Evolutionary conservation across 345 rosid genomes (phyloP), one percentile per base, ranked within the genome.

Genomic region (Excoecaria agallocha): DNA sequence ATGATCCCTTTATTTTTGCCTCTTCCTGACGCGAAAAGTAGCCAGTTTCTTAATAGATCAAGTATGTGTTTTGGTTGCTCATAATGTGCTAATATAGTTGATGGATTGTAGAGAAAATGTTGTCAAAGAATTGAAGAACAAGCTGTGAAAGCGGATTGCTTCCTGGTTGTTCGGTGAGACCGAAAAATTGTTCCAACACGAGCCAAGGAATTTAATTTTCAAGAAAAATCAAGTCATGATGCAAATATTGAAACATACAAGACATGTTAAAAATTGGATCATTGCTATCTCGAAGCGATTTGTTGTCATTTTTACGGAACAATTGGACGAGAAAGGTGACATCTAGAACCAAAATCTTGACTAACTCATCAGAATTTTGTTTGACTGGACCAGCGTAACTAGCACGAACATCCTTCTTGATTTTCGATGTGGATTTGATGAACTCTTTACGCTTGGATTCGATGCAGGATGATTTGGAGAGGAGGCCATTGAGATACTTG

Each of bases 201-300:
- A 68, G 12, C 81, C 80, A 77, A 1, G 82, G 83, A 1, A 79
- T 67, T 49, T 80, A 78, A 17, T 85, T 85, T 35, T 80, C 84
- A 0, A 83, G 79, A 79, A 85, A 74, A 49, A 82, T 74, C 66
- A 85, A 50, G 38, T 82, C 85, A 38, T 80, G 85, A 25, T 68
- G 15, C 4, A 84, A 46, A 24, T 37, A 79, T 6, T 79, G 82
- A 8, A 60, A 37, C 72, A 81, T 67, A 46, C 81, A 81, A 16
- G 84, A 35, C 83, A 74, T 76, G 2, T 74, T 17, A 25, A 74
- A 81, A 1, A 81, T 35, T 15, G 84, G 82, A 45, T 83, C 86
- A 30, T 77, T 77, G 0, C 8, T 1, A 1, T 76, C 82, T 38
- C 3, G 38, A 10, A 1, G 43, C 3, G 17, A 25, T 45, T 30